These are phyloP conservation scores for Coccinonectria pachysandricola DNA, from an alignment of 2,329 filamentous ascomycete genomes.

Conservation along the genomic window DNA sequence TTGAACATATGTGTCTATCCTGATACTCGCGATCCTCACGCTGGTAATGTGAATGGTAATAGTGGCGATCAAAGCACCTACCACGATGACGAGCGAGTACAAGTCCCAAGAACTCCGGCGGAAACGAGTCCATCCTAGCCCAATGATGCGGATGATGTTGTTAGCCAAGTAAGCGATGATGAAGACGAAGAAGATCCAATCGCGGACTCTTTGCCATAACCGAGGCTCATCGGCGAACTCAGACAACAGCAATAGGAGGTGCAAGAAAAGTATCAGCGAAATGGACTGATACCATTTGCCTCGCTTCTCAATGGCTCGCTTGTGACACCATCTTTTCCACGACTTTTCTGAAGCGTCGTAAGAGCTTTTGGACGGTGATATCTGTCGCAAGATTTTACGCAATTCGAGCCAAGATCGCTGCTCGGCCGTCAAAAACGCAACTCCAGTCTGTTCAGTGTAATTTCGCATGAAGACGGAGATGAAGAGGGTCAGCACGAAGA, in stretches of 20 bases:
- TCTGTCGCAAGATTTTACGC: slow-evolving; percentile 81
- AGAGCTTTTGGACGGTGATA: slow-evolving; percentile 88
- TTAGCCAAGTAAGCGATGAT: slow-evolving; percentile 77
- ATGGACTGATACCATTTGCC: slow-evolving; percentile 83
- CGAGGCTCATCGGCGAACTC: slow-evolving; percentile 72
- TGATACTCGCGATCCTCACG: slow-evolving; percentile 34
- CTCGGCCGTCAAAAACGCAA: slow-evolving; percentile 89
- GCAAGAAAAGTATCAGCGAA: slow-evolving; percentile 68
- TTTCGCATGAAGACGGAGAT: slow-evolving; percentile 99
- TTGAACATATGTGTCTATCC: slow-evolving; percentile 57
- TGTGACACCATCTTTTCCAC: slow-evolving; percentile 93
- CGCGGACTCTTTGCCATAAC: slow-evolving; percentile 62
- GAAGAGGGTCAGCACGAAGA: slow-evolving; percentile 94
- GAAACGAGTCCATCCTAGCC: slow-evolving; percentile 86
- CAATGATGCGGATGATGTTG: slow-evolving; percentile 71
- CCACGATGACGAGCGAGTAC: slow-evolving; percentile 71
- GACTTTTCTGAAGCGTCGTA: slow-evolving; percentile 64
- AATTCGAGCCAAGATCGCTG: slow-evolving; percentile 95
- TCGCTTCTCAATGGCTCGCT: slow-evolving; percentile 84
- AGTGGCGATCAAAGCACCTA: slow-evolving; percentile 67
- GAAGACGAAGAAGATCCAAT: slow-evolving; percentile 69
- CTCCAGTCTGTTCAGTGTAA: slow-evolving; percentile 96
- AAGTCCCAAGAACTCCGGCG: slow-evolving; percentile 91
- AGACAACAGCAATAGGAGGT: slow-evolving; percentile 70
- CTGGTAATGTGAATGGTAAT: slow-evolving; percentile 64